Evolutionary conservation across 257 asterid species (phyloP).

Genomic region (Nicotiana paniculata): DNA sequence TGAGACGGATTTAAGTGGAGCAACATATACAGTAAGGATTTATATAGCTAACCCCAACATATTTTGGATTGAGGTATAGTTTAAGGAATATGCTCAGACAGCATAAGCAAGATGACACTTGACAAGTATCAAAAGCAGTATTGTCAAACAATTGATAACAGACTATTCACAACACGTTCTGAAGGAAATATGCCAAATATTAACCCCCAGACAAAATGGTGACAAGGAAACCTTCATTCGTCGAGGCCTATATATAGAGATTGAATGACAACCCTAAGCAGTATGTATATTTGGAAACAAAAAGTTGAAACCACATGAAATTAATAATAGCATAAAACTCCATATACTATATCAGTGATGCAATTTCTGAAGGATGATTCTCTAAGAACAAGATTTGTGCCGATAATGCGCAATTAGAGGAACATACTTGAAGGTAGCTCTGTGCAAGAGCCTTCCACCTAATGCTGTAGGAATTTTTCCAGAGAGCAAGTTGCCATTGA

Average conservation of each 20-base stretch:
- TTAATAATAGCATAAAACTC: background rate
- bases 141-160: too few relatives aligned
- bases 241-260: background rate
- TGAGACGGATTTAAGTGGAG: too few relatives aligned
- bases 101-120: too few relatives aligned
- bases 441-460: conserved; percentile 89
- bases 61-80: too few relatives aligned
- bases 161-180: background rate
- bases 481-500: conserved; percentile 73
- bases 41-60: too few relatives aligned
- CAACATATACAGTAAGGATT: too few relatives aligned
- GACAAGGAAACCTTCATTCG: background rate
- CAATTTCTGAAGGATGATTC: background rate
- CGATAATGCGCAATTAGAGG: background rate
- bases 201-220: background rate
- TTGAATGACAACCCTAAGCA: background rate
- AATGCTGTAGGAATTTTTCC: conserved; percentile 87
- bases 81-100: too few relatives aligned
- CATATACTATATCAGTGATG: background rate
- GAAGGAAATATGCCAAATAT: background rate
- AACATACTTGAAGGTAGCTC: conserved; percentile 68
- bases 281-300: background rate
- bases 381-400: background rate
- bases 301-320: background rate
- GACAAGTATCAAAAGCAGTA: too few relatives aligned